These are phyloP conservation scores for Hirschfeldia incana DNA, from an alignment of 345 rosid genomes.

Conservation along the genomic window DNA sequence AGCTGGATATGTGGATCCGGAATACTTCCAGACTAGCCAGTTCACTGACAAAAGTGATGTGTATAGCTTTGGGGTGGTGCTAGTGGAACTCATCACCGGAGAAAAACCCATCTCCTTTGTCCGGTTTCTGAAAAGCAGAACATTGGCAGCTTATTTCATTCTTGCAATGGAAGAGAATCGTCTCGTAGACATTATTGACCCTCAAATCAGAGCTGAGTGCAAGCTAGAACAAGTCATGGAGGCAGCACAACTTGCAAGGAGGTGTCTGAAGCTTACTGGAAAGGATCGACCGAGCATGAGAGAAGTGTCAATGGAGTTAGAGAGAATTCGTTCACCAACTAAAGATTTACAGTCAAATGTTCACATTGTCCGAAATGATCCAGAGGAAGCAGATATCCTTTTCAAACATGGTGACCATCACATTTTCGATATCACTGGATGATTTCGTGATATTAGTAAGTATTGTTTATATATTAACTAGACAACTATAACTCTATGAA, in stretches of 20 bases:
- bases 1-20: background rate
- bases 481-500: background rate
- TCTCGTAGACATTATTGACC: background rate
- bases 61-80: background rate
- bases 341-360: background rate
- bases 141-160: background rate
- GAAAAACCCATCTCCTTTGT: background rate
- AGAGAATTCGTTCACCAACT: background rate
- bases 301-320: constrained; percentile 5
- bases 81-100: background rate
- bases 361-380: background rate
- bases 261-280: background rate
- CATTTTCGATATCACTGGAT: background rate
- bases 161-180: background rate
- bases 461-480: background rate
- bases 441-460: background rate
- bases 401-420: constrained; percentile 17
- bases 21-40: background rate
- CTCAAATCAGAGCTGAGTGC: background rate
- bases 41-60: background rate
- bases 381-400: background rate
- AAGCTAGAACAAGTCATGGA: background rate
- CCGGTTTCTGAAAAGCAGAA: background rate
- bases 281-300: constrained; percentile 16
- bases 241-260: background rate